These are phyloP conservation scores for Apiotrichum gracile DNA, from an alignment of 1,284 basidiomycete genomes.

Conservation along the genomic window DNA sequence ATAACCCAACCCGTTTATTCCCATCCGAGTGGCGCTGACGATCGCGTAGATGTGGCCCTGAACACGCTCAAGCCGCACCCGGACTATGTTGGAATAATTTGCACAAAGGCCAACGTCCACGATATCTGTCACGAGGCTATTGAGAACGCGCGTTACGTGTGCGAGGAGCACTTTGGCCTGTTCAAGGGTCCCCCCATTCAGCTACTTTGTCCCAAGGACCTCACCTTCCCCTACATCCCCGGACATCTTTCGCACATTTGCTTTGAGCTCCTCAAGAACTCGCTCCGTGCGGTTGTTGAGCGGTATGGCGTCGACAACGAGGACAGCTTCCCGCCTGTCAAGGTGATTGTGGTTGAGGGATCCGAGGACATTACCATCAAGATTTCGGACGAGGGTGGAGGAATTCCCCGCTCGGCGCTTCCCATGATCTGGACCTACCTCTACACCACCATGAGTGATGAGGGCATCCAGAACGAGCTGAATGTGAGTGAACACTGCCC, in stretches of 20 bases:
- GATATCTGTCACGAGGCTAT: conserved; percentile 98
- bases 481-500: conserved; percentile 50
- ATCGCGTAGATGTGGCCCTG: conserved; percentile 71
- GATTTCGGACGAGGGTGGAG: conserved; percentile 93
- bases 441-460: conserved; percentile 95
- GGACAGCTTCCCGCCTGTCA: conserved; percentile 83
- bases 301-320: conserved; percentile 72
- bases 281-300: conserved; percentile 92
- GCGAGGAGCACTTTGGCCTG: conserved; percentile 92
- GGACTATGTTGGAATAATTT: conserved; percentile 97
- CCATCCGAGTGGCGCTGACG: conserved; percentile 5
- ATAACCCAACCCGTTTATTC: neutral
- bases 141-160: conserved; percentile 93
- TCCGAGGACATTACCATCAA: conserved; percentile 96
- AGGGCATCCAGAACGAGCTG: conserved; percentile 64
- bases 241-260: conserved; percentile 90
- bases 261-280: conserved; percentile 99
- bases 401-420: conserved; percentile 87
- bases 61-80: conserved; percentile 82
- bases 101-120: conserved; percentile 89
- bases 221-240: conserved; percentile 92
- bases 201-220: conserved; percentile 82
- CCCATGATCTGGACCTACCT: conserved; percentile 93
- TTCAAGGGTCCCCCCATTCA: conserved; percentile 96
- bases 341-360: conserved; percentile 92